Base-by-base conservation (phyloP, 306 rosid species). In the Cicer bijugum region DNA sequence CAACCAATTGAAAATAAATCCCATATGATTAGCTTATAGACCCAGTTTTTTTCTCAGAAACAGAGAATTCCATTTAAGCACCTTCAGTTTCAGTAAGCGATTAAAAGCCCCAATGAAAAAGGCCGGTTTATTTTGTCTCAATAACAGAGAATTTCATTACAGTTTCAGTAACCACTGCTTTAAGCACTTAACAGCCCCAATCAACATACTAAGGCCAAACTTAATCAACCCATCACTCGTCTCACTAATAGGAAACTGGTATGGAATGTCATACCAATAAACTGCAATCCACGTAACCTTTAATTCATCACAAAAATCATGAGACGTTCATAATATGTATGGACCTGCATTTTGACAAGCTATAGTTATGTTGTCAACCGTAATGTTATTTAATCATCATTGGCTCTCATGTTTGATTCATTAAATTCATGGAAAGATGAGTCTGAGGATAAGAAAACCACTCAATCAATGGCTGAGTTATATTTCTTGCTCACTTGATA, bases 261-360 rank as follows among this genome's bases (percentile, higher is more conserved):
- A 56, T 33, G 82, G 65, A 44, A 38, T 55, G 35, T 65, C 56
- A 72, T 9, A 63, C 19, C 48, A 51, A 53, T 56, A 11, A 71
- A 64, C 19, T 8, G n/a, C 43, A 60, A 51, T 51, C 33, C 12
- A 51, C n/a, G 1, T 12, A 74, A 46, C 61, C 61, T 37, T 19
- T n/a, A 16, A 40, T 43, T 61, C 47, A 44, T 63, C 67, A 71
- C 8, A 45, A 71, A 72, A 78, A 51, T 33, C 28, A 72, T 1
- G 10, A 62, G 17, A 35, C 42, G 52, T 28, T 39, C 16, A 63
- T 53, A 33, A 39, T 38, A 63, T 50, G 71, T 5, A 82, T 42
- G 55, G 53, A 59, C 64, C 72, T 59, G 72, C 67, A 77, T 57
- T 66, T 81, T 72, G 55, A 58, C 69, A 77, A 51, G 80, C 50